Evolutionary conservation across 768 basidiomycete genomes (phyloP).

Genomic region (Fistulinella prunicolor): DNA sequence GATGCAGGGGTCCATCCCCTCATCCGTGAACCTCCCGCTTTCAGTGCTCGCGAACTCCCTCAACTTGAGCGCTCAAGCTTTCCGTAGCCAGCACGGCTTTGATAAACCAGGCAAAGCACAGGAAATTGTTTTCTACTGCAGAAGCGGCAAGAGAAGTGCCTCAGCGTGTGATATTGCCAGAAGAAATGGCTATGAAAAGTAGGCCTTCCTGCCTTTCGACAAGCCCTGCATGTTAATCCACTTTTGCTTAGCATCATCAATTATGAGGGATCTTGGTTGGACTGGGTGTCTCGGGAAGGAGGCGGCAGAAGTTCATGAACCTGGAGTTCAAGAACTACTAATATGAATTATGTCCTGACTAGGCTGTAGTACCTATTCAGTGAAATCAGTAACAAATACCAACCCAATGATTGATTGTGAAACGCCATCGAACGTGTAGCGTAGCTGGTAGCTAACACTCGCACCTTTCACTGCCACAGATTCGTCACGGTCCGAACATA

Average conservation of each 20-base stretch:
- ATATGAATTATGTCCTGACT: neutral
- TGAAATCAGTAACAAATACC: no score
- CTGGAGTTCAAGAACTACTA: neutral
- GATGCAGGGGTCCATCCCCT: slow-evolving; percentile 88
- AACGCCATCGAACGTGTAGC: no score
- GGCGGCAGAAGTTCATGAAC: slow-evolving; percentile 32
- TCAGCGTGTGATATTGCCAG: slow-evolving; percentile 81
- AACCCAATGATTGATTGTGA: no score
- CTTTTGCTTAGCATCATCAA: slow-evolving; percentile 51
- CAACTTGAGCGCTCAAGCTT: slow-evolving; percentile 50
- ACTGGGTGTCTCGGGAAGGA: slow-evolving; percentile 66
- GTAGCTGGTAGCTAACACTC: no score
- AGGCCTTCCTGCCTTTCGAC: slow-evolving; percentile 24
- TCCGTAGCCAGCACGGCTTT: slow-evolving; percentile 66
- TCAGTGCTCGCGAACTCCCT: slow-evolving; percentile 70
- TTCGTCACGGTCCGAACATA: no score
- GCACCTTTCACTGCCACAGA: no score
- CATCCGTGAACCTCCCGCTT: slow-evolving; percentile 86
- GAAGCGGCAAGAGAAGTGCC: slow-evolving; percentile 81
- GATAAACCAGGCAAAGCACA: slow-evolving; percentile 68
- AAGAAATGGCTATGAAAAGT: slow-evolving; percentile 82
- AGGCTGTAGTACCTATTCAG: slow-evolving; percentile 4
- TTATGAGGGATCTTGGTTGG: slow-evolving; percentile 86
- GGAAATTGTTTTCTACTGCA: slow-evolving; percentile 86
- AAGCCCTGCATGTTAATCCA: neutral